Conservation (phyloP, 495 filamentous ascomycete species). For the Achaetomiella virescens region DNA sequence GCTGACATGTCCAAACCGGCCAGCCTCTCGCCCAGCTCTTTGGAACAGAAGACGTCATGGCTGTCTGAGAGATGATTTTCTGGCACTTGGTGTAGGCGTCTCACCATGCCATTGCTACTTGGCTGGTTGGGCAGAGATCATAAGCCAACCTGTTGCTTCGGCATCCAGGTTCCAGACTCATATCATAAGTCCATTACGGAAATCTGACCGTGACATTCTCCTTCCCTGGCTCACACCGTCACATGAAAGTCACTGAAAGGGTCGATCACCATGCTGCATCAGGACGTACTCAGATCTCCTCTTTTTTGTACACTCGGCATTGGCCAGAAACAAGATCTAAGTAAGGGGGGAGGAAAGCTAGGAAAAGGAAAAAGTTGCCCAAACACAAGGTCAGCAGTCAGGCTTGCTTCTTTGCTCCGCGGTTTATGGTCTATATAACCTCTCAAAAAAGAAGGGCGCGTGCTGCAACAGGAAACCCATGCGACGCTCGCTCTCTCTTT, state of each 20-base stretch:
- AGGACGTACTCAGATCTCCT: neutral
- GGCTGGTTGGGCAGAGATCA: neutral
- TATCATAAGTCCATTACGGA: neutral
- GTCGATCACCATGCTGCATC: neutral
- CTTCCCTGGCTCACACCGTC: neutral
- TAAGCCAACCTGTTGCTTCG: neutral
- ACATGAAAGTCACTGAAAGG: neutral
- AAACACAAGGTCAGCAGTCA: conserved; percentile 10
- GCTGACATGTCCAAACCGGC: neutral
- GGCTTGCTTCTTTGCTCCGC: conserved; percentile 20
- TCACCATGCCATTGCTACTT: neutral
- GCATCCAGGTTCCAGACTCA: neutral
- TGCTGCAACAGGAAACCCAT: conserved; percentile 10
- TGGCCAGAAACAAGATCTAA: conserved; percentile 16
- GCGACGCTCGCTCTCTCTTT: conserved; percentile 6
- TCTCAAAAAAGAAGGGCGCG: neutral
- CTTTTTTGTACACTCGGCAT: conserved; percentile 16
- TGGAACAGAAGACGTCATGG: neutral
- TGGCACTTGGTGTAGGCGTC: neutral
- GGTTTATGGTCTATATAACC: conserved; percentile 22
- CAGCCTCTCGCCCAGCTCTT: too few species aligned
- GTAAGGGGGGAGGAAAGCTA: conserved; percentile 1
- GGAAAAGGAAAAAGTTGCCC: conserved; percentile 1
- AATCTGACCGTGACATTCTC: neutral
- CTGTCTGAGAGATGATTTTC: neutral